Evolutionary conservation across 129 eudicot genomes (phyloP).

Genomic region (Lactuca saligna): DNA sequence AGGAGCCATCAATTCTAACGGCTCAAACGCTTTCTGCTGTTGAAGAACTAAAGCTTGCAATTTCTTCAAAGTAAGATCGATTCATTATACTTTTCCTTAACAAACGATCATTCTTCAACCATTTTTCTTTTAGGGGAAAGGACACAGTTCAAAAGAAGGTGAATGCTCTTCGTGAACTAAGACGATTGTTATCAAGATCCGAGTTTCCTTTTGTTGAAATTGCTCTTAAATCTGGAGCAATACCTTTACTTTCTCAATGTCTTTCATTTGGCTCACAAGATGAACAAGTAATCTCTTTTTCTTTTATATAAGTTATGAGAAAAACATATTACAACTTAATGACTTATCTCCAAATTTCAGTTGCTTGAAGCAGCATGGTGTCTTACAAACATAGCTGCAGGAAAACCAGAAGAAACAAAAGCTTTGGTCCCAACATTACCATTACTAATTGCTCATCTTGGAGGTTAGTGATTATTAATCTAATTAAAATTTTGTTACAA

Average conservation of each 20-base stretch:
- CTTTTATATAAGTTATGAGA: not conserved
- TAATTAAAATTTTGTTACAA: slow-evolving; percentile 4
- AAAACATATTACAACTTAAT: not conserved
- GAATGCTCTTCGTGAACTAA: slow-evolving; percentile 71
- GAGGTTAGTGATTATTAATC: slow-evolving; percentile 51
- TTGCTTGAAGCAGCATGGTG: slow-evolving; percentile 99
- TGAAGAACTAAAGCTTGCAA: slow-evolving; percentile 59
- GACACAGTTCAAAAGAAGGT: slow-evolving; percentile 67
- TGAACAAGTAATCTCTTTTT: slow-evolving; percentile 60
- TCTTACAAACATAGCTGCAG: slow-evolving; percentile 94
- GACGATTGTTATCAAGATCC: slow-evolving; percentile 75
- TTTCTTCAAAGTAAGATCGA: slow-evolving; percentile 56
- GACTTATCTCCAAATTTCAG: slow-evolving; percentile 38
- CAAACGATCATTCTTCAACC: not conserved
- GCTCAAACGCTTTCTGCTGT: slow-evolving; percentile 68
- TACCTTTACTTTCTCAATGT: slow-evolving; percentile 76
- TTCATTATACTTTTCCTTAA: not conserved
- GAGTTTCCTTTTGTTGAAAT: slow-evolving; percentile 89
- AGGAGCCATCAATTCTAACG: slow-evolving; percentile 71
- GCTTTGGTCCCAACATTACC: slow-evolving; percentile 90
- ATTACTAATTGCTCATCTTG: slow-evolving; percentile 88
- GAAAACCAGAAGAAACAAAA: slow-evolving; percentile 90
- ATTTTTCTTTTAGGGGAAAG: slow-evolving; percentile 48
- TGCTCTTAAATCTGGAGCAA: slow-evolving; percentile 78
- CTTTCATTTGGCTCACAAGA: slow-evolving; percentile 90